phyloP scores from a whole-genome alignment of 129 eudicot genomes.

The Apium graveolens region DNA sequence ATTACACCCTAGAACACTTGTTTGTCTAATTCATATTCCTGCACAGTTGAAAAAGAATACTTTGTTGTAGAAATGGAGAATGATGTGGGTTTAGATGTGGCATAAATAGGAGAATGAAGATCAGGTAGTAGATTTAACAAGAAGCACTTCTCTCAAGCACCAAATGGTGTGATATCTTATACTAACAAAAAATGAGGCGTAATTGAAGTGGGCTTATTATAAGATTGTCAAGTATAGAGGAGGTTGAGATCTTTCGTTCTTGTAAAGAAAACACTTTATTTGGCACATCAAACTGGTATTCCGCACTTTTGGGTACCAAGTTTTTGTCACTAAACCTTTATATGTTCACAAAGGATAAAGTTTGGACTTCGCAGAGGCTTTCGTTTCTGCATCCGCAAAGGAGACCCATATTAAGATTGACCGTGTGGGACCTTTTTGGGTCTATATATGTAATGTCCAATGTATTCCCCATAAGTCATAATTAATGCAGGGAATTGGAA shows the following conservation, averaged over 20 bases:
- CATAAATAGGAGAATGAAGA: conserved; percentile 46
- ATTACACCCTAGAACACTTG: background rate
- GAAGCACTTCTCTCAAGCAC: conserved; percentile 84
- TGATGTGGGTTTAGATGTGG: conserved; percentile 28
- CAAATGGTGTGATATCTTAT: conserved; percentile 41
- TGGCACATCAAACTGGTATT: no score
- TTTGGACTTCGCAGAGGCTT: conserved; percentile 57
- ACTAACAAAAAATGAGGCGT: background rate
- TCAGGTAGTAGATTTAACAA: conserved; percentile 55
- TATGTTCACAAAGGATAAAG: conserved; percentile 65
- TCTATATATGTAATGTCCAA: conserved; percentile 26
- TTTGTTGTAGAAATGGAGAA: conserved; percentile 43
- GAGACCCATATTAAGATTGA: conserved; percentile 70
- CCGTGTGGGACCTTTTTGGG: conserved; percentile 69
- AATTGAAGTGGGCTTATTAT: conserved; percentile 4
- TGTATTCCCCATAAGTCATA: conserved; percentile 58
- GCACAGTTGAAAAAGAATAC: conserved; percentile 31
- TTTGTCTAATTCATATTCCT: conserved; percentile 2
- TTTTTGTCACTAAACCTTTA: conserved; percentile 28
- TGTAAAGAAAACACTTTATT: conserved; percentile 19
- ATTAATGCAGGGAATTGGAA: conserved; percentile 23
- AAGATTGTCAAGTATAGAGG: conserved; percentile 59
- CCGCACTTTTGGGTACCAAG: no score
- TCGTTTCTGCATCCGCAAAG: conserved; percentile 39
- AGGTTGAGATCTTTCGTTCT: conserved; percentile 39